A percentile compares a stretch with the other conserved stretches of the same genome.
These are phyloP conservation scores for Babesia bigemina DNA, from an alignment of 169 alveolate species.

Conservation along the genomic window DNA sequence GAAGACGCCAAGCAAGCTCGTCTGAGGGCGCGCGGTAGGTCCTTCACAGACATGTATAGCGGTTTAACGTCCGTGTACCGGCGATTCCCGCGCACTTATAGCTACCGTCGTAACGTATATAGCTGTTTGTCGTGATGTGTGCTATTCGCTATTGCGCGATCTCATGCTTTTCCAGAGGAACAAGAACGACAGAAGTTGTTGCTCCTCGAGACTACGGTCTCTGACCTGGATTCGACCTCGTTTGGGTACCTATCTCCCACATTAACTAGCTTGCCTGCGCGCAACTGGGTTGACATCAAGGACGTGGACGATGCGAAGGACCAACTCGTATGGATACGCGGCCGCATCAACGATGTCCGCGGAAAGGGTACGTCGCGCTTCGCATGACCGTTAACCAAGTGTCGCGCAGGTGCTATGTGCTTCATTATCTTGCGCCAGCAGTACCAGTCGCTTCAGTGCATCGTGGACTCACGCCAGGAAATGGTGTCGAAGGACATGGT, in stretches of 20 bases:
- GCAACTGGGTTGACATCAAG: constrained; percentile 34
- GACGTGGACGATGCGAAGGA: constrained; percentile 28
- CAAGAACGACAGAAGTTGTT: constrained; percentile 29
- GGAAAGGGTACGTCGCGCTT: constrained; percentile 71
- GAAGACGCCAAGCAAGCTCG: constrained; percentile 41
- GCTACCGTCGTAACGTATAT: not conserved
- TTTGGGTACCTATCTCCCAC: constrained; percentile 45
- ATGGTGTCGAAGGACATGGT: constrained; percentile 83
- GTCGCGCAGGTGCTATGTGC: constrained; percentile 68
- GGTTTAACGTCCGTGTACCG: not conserved
- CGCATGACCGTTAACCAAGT: not conserved
- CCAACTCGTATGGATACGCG: constrained; percentile 80
- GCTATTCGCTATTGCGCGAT: not conserved
- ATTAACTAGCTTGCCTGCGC: not conserved
- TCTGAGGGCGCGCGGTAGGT: constrained; percentile 46
- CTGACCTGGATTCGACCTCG: constrained; percentile 32
- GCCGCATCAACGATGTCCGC: constrained; percentile 80
- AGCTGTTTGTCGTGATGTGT: not conserved
- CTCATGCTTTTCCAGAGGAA: constrained; percentile 28
- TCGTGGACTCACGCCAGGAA: constrained; percentile 76
- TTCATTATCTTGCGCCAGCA: constrained; percentile 79
- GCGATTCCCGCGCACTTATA: not conserved
- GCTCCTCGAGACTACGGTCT: constrained; percentile 43
- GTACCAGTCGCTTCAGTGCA: constrained; percentile 78
- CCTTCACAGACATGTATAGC: not conserved